phyloP scores from a whole-genome alignment of 176 grass and related monocot species.

The Guadua angustifolia region DNA sequence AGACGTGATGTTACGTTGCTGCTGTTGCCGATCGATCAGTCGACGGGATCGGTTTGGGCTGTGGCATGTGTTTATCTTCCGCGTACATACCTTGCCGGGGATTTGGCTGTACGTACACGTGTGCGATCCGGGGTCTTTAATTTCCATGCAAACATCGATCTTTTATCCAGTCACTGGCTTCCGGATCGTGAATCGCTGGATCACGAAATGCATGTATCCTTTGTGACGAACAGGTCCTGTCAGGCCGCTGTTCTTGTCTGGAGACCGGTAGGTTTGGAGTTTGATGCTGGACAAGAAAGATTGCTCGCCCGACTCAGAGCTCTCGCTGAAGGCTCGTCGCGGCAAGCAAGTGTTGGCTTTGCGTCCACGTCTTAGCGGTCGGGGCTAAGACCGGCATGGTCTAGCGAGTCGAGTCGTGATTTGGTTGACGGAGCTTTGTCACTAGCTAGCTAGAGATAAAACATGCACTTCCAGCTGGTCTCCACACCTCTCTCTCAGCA shows the following conservation, averaged over 20 bases:
- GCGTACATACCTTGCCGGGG: constrained; percentile 7
- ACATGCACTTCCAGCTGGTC: constrained; percentile 38
- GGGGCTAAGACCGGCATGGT: not conserved
- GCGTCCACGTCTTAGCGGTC: constrained; percentile 31
- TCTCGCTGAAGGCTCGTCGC: not conserved
- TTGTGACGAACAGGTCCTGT: constrained; percentile 36
- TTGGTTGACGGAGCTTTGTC: constrained; percentile 22
- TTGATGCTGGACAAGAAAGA: constrained; percentile 24
- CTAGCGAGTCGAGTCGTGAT: constrained; percentile 21
- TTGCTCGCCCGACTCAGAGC: not conserved
- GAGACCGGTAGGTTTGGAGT: constrained; percentile 21
- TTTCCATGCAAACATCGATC: not conserved
- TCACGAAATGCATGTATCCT: constrained; percentile 19
- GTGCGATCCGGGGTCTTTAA: not conserved
- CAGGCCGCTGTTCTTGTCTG: constrained; percentile 47
- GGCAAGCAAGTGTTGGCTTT: constrained; percentile 32
- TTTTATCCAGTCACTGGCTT: constrained; percentile 6
- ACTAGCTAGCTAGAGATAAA: not conserved
- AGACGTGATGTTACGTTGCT: constrained; percentile 28
- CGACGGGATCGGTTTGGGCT: not conserved
- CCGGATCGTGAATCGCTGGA: not conserved
- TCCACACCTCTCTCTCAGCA: not conserved
- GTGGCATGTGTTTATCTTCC: not conserved
- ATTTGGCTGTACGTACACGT: constrained; percentile 51
- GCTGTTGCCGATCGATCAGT: not conserved